Base-by-base conservation (phyloP, 805 yeast species). In the Ogataea naganishii region DNA sequence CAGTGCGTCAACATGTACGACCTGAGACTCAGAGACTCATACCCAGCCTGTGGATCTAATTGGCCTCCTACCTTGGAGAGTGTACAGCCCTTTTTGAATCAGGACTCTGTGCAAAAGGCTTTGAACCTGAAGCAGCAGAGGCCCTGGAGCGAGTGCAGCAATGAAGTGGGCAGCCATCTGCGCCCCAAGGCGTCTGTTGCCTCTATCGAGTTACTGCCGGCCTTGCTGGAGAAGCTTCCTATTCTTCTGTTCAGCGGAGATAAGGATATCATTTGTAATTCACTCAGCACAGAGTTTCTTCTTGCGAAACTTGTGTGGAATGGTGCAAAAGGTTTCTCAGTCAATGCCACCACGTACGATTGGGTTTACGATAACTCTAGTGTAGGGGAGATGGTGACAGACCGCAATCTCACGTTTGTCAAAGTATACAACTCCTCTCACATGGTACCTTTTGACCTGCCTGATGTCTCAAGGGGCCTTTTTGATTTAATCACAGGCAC, bases 371-470 rank as follows among this genome's bases (percentile, higher is more conserved):
- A 66, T 36, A 51, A 56, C 10, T 35, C 42, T 6, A 35, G 34
- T 7, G 67, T 59, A 7, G 68, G 73, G 36, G 43, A 52, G 21
- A 41, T 71, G 22, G 52, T 53, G 35, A 29, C 53, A 13, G 88
- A 76, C 27, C 65, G 83, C 38, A 83, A 84, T 46, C 60, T 89
- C 45, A 80, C 95, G 0, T 80, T 80, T 49, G 74, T 82, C 19
- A 72, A 74, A 34, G 72, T 89, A 2, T 71, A 57, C 49, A 72
- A 83, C 42, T 74, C 95, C 0, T 80, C 95, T 4, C 97, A 92
- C 49, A 89, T 92, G 97, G 92, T 86, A 16, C 95, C 97, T 1
- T 78, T 71, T 40, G 96, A 88, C 50, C 58, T 72, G 30, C 81
- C 92, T 2, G 72, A 66, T 26, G 65, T 70, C 17, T 70, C 88